A percentile compares a stretch with the other conserved stretches of the same genome.
These are phyloP conservation scores for Verticillium zaregamsianum DNA, from an alignment of 2,329 filamentous ascomycete species.

Conservation along the genomic window DNA sequence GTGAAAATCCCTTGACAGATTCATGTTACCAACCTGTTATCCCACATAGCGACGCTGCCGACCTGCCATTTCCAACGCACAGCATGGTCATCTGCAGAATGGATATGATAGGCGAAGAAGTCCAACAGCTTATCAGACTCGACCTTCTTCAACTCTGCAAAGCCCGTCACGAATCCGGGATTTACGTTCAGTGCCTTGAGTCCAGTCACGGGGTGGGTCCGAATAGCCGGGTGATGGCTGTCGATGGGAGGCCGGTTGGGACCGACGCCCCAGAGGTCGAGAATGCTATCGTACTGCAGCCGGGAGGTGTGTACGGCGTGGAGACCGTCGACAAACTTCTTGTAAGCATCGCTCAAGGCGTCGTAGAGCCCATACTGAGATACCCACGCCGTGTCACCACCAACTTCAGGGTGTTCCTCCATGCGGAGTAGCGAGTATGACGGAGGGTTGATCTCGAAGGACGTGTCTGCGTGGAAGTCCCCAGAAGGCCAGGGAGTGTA, in stretches of 20 bases:
- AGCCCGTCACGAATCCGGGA: constrained; percentile 39
- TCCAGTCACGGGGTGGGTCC: constrained; percentile 43
- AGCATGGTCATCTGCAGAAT: constrained; percentile 44
- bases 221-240: constrained; percentile 41
- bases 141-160: constrained; percentile 43
- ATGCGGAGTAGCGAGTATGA: constrained; percentile 47
- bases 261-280: constrained; percentile 36
- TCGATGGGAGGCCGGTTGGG: constrained; percentile 41
- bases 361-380: constrained; percentile 42
- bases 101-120: constrained; percentile 41
- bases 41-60: constrained; percentile 47
- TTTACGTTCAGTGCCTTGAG: constrained; percentile 43
- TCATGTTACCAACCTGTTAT: constrained; percentile 30
- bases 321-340: constrained; percentile 36
- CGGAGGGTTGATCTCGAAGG: constrained; percentile 46
- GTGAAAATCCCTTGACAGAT: not conserved
- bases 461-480: constrained; percentile 46
- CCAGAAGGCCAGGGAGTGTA: constrained; percentile 43
- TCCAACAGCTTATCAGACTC: constrained; percentile 43
- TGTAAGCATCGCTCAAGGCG: constrained; percentile 35
- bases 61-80: constrained; percentile 47
- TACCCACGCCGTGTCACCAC: constrained; percentile 44
- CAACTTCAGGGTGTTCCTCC: constrained; percentile 42
- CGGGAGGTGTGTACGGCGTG: constrained; percentile 41
- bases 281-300: constrained; percentile 41